Base-by-base conservation (phyloP, 371 early-diverging fungal genomes). In the Apophysomyces elegans region DNA sequence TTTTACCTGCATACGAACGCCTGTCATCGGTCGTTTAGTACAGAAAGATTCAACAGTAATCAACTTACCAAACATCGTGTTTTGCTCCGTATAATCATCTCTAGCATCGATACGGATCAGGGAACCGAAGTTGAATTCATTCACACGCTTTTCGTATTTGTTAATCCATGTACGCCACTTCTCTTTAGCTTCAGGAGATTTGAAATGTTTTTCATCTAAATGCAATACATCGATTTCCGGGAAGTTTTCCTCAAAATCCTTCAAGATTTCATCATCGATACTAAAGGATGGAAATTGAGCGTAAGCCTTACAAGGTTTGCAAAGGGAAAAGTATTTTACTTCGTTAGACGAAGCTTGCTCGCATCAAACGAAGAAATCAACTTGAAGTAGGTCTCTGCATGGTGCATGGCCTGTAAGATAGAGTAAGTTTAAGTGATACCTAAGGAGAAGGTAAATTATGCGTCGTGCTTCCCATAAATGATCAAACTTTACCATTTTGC, bases 61-160 rank as follows among this genome's bases (percentile, higher is more conserved):
- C 39, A 37, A 50, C 77, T 76, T 86, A 86, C 89, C 96, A 79
- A 96, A 95, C 84, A 95, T 91, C 1, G 91, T 81, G 79, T 95
- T 96, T 46, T 91, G 87, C 63, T 89, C 88, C 5, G 88, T 86
- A 73, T 95, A 96, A 60, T 90, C 95, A 41, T 91, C 86, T 56
- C 77, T 79, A 65, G 84, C 81, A 67, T 91, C 87, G 62, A 88
- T 88, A 66, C 97, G 86, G 62, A 96, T 79, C 74, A 96, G 80
- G 11, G 94, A 88, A 5, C 96, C 97, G 87, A 95, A 96, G 80
- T 95, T 96, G 77, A 80, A 95, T 71, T 96, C 96, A 41, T 86
- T 82, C n/a, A 95, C 90, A 59, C 80, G 81, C 66, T 90, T 89
- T 72, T 96, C 94, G 74, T 90, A 96, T 80, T 88, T 86, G 78